These are phyloP conservation scores for Leccinum incarnatum DNA, from an alignment of 768 basidiomycete species.

Conservation along the genomic window DNA sequence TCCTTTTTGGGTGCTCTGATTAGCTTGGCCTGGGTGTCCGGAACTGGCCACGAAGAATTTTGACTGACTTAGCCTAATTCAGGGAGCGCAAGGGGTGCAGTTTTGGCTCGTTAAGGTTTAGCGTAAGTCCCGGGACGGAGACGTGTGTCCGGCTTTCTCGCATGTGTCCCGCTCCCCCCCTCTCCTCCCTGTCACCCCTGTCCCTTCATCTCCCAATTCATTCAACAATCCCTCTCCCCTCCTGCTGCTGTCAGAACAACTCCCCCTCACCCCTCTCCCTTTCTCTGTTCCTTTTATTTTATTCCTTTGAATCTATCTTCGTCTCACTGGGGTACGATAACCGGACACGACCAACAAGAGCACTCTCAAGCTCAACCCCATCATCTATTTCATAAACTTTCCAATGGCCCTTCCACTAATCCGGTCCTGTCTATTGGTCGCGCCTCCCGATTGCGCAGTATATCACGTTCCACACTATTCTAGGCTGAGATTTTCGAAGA, in stretches of 20 bases:
- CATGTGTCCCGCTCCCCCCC: neutral
- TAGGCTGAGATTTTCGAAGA: neutral
- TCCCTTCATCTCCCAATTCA: neutral
- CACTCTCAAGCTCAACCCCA: neutral
- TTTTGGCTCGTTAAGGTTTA: neutral
- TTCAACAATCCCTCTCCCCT: neutral
- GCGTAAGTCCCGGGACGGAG: neutral
- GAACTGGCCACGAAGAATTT: neutral
- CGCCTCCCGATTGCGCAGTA: neutral
- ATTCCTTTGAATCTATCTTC: neutral
- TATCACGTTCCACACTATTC: too few species aligned
- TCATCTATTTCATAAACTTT: neutral
- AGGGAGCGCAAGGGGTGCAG: neutral
- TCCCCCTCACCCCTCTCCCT: neutral
- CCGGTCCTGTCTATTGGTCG: neutral
- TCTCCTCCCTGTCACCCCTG: neutral
- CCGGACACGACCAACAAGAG: neutral
- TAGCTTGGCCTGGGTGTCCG: neutral
- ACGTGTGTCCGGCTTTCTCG: neutral
- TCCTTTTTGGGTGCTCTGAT: neutral
- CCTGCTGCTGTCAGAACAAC: neutral
- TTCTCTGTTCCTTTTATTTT: neutral
- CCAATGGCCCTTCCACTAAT: neutral
- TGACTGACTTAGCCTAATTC: neutral
- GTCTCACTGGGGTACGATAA: neutral